A percentile compares a stretch with the other conserved stretches of the same genome.
phyloP scores from a whole-genome alignment of 148 eudicot genomes.

The Rheum nobile region DNA sequence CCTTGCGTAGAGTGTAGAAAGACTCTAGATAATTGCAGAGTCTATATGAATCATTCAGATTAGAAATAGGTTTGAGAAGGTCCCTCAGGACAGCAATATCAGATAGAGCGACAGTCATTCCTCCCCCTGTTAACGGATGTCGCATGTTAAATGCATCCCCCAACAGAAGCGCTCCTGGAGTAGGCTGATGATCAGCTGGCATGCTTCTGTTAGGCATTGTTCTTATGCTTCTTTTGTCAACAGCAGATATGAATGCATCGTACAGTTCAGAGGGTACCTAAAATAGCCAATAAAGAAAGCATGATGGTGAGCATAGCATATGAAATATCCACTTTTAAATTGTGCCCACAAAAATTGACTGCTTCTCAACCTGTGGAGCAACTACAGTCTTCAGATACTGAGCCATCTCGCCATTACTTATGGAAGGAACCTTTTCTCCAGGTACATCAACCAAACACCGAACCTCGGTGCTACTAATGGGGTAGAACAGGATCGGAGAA shows the following conservation, averaged over 20 bases:
- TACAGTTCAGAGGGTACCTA: conserved; percentile 9
- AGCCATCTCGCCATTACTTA: conserved; percentile 11
- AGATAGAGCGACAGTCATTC: conserved; percentile 12
- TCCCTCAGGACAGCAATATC: conserved; percentile 7
- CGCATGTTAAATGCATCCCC: conserved; percentile 15
- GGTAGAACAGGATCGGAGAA: conserved; percentile 7
- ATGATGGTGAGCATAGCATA: not conserved
- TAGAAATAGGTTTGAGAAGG: not conserved
- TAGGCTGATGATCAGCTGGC: conserved; percentile 3
- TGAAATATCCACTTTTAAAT: not conserved
- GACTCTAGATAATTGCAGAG: conserved; percentile 9
- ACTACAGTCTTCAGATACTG: conserved; percentile 4
- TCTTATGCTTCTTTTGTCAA: conserved; percentile 8
- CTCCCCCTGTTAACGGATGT: conserved; percentile 10
- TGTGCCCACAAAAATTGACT: not conserved
- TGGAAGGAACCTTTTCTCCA: conserved; percentile 10
- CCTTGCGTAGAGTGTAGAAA: conserved; percentile 11
- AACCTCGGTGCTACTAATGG: conserved; percentile 12
- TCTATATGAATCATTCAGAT: not conserved
- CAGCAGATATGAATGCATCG: conserved; percentile 3
- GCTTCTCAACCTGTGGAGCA: conserved; percentile 9
- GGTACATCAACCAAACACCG: conserved; percentile 13
- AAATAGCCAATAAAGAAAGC: not conserved
- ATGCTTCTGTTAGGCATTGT: conserved; percentile 12
- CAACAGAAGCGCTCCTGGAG: conserved; percentile 4